Percentiles rank a stretch among this genome's conserved stretches.
phyloP scores from a whole-genome alignment of 352 stramenopile species.

The Globisporangium lucens region DNA sequence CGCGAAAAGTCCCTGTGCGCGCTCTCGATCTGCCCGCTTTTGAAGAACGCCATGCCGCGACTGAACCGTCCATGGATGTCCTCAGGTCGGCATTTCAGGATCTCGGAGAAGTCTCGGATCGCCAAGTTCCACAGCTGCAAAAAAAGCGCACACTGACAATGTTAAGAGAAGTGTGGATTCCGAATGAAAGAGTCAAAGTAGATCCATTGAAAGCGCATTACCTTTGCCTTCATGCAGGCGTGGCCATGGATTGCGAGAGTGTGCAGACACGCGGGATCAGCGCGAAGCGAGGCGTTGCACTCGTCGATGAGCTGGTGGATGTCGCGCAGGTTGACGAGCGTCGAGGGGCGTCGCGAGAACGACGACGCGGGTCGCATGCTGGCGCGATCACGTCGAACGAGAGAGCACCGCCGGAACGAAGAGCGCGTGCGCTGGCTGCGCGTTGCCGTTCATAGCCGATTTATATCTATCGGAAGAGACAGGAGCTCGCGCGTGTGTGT shows the following conservation, averaged over 20 bases:
- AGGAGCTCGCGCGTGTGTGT: neutral
- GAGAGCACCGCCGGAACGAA: neutral
- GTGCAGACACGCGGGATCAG: conserved; percentile 51
- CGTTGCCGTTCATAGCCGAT: neutral
- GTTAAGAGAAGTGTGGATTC: neutral
- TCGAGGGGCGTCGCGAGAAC: conserved; percentile 19
- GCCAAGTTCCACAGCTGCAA: conserved; percentile 43
- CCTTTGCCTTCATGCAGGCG: conserved; percentile 68
- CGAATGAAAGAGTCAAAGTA: too few species aligned
- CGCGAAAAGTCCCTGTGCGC: conserved; percentile 63
- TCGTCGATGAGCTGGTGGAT: conserved; percentile 56
- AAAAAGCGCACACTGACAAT: neutral
- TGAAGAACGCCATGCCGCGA: conserved; percentile 72
- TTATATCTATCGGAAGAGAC: neutral
- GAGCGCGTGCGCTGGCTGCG: neutral
- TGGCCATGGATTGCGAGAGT: conserved; percentile 60
- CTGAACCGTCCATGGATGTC: conserved; percentile 69
- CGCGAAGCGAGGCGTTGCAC: conserved; percentile 40
- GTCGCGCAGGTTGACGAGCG: conserved; percentile 31
- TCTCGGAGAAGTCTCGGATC: conserved; percentile 50
- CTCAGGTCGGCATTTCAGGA: conserved; percentile 42
- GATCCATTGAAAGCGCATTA: neutral
- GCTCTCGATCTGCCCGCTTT: conserved; percentile 40
- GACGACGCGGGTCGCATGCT: neutral
- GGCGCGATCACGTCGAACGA: neutral